phyloP scores from a whole-genome alignment of 495 filamentous ascomycete species.

The Xylaria palmicola region DNA sequence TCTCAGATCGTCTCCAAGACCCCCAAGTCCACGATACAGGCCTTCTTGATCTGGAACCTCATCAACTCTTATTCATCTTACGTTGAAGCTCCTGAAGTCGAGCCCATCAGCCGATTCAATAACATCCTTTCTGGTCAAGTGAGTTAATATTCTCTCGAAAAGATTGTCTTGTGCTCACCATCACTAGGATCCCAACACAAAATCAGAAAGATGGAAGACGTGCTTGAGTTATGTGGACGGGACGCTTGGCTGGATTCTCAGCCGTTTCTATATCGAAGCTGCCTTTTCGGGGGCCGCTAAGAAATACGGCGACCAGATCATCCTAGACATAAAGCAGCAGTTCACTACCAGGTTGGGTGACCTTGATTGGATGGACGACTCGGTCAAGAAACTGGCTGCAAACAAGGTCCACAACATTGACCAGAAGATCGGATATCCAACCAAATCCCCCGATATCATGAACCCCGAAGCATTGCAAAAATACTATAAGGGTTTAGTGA shows the following conservation, averaged over 20 bases:
- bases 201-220: conserved; percentile 67
- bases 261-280: conserved; percentile 66
- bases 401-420: conserved; percentile 70
- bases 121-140: conserved; percentile 40
- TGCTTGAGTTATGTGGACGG: conserved; percentile 59
- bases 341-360: conserved; percentile 60
- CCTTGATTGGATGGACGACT: conserved; percentile 68
- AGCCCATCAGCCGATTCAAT: conserved; percentile 58
- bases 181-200: conserved; percentile 55
- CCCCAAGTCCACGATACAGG: conserved; percentile 33
- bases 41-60: conserved; percentile 36
- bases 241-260: conserved; percentile 56
- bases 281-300: conserved; percentile 64
- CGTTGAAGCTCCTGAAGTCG: conserved; percentile 58
- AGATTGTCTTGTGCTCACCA: not conserved
- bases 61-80: conserved; percentile 37
- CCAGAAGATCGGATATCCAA: conserved; percentile 74
- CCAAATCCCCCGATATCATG: conserved; percentile 61
- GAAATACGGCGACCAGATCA: conserved; percentile 64
- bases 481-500: conserved; percentile 57
- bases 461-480: conserved; percentile 55
- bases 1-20: conserved; percentile 32
- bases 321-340: conserved; percentile 66
- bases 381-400: conserved; percentile 59
- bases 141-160: conserved; percentile 6